Conservation (phyloP, 352 stramenopile species). For the Phytophthora tubulina region DNA sequence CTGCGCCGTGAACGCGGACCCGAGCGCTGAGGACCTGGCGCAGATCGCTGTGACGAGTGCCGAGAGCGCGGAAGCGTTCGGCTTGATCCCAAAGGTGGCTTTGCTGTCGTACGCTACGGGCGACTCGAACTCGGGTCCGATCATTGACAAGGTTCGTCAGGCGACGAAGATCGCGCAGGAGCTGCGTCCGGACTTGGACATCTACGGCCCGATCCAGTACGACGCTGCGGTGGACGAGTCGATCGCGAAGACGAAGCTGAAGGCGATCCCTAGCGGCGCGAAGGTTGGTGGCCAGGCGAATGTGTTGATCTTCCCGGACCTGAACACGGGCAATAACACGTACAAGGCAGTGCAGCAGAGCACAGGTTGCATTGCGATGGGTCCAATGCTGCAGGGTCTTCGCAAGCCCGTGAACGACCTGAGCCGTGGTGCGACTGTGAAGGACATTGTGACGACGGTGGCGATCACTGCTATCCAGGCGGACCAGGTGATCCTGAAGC, state of each 20-base stretch:
- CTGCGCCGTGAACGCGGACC: conserved; percentile 88
- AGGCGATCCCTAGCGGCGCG: conserved; percentile 61
- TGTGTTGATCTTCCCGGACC: conserved; percentile 88
- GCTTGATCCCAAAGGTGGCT: conserved; percentile 82
- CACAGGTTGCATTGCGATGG: conserved; percentile 82
- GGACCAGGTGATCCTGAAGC: conserved; percentile 64
- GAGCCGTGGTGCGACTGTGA: conserved; percentile 87
- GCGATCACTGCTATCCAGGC: conserved; percentile 92
- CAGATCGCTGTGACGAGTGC: conserved; percentile 85
- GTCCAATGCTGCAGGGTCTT: conserved; percentile 90
- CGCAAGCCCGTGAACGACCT: conserved; percentile 91
- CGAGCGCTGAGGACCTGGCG: conserved; percentile 75
- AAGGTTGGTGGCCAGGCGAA: conserved; percentile 85
- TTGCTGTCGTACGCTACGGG: conserved; percentile 88
- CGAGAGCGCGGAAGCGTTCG: conserved; percentile 80
- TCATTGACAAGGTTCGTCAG: conserved; percentile 89
- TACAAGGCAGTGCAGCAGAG: conserved; percentile 92
- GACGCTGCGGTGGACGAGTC: conserved; percentile 81
- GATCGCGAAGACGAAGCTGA: conserved; percentile 87
- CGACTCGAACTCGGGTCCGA: conserved; percentile 79
- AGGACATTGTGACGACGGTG: conserved; percentile 92
- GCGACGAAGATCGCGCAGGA: conserved; percentile 75
- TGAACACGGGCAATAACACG: conserved; percentile 92
- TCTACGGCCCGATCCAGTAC: conserved; percentile 91
- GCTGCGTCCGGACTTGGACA: conserved; percentile 77